Evolutionary conservation across 129 eudicot genomes (phyloP).

Genomic region (Lactuca saligna): DNA sequence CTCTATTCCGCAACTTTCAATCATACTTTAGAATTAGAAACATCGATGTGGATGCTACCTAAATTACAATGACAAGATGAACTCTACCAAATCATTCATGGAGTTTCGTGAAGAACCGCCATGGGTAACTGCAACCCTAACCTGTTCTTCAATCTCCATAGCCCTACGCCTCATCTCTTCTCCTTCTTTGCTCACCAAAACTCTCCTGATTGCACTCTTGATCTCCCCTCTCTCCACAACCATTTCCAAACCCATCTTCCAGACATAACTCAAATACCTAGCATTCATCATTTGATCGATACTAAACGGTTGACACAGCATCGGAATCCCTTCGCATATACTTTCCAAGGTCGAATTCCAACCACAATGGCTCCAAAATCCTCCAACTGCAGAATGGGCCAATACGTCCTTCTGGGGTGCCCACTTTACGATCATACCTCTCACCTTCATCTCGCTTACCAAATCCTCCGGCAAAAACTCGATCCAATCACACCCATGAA

Average conservation of each 20-base stretch:
- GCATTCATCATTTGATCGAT: conserved; percentile 38
- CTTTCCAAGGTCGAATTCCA: conserved; percentile 56
- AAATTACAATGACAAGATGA: conserved; percentile 24
- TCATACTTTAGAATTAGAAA: too few relatives aligned
- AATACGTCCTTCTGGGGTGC: conserved; percentile 47
- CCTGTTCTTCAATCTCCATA: conserved; percentile 24
- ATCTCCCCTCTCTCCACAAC: conserved; percentile 29
- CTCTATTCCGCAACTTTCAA: too few relatives aligned
- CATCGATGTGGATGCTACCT: neutral
- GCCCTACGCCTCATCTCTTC: conserved; percentile 34
- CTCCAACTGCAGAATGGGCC: conserved; percentile 45
- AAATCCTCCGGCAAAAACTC: conserved; percentile 38
- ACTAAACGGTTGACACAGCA: conserved; percentile 39
- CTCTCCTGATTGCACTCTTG: conserved; percentile 16
- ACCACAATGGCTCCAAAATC: conserved; percentile 57
- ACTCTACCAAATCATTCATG: conserved; percentile 21
- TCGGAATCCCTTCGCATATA: conserved; percentile 40
- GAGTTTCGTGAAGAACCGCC: conserved; percentile 36
- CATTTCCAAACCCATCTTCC: conserved; percentile 39
- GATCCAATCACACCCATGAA: conserved; percentile 36
- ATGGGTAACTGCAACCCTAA: conserved; percentile 5
- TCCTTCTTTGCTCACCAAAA: conserved; percentile 40
- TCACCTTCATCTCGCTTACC: conserved; percentile 8
- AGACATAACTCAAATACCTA: conserved; percentile 35
- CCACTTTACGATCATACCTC: conserved; percentile 47